A percentile compares a stretch with the other conserved stretches of the same genome.
These are phyloP conservation scores for Kwoniella europaea DNA, from an alignment of 768 basidiomycete genomes.

Conservation along the genomic window DNA sequence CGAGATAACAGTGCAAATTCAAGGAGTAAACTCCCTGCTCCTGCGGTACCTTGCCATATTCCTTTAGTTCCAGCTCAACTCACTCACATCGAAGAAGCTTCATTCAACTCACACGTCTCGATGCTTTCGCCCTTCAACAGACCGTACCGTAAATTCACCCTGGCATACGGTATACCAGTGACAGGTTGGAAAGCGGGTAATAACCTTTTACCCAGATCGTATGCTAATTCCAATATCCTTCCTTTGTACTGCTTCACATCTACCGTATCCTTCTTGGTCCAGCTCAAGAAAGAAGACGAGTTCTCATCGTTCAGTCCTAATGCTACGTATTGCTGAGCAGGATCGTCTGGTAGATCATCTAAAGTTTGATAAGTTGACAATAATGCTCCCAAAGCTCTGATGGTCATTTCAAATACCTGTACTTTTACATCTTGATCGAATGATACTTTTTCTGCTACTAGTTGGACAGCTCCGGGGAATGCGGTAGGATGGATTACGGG, in stretches of 20 bases:
- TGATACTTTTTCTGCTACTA: conserved; percentile 78
- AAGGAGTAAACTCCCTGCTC: conserved; percentile 87
- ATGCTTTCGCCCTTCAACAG: conserved; percentile 73
- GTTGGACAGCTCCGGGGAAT: conserved; percentile 82
- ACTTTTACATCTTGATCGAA: conserved; percentile 94
- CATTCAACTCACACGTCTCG: conserved; percentile 73
- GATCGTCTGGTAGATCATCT: conserved; percentile 37
- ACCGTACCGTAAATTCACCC: conserved; percentile 84
- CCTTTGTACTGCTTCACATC: conserved; percentile 78
- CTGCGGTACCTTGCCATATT: conserved; percentile 73
- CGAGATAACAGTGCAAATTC: conserved; percentile 94
- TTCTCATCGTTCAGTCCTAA: conserved; percentile 28
- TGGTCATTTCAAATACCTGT: conserved; percentile 98
- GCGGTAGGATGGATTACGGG: conserved; percentile 75
- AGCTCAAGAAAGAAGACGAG: conserved; percentile 39
- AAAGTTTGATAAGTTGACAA: conserved; percentile 56
- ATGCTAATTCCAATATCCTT: conserved; percentile 74
- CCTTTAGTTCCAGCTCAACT: no score
- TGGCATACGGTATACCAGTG: conserved; percentile 88
- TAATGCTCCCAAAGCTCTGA: conserved; percentile 88
- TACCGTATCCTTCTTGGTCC: conserved; percentile 19
- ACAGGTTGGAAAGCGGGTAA: conserved; percentile 89
- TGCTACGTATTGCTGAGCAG: conserved; percentile 54
- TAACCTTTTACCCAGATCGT: conserved; percentile 82
- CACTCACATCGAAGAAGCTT: background rate